Evolutionary conservation across 83 land plant genomes (phyloP).

Genomic region (Thuja plicata): DNA sequence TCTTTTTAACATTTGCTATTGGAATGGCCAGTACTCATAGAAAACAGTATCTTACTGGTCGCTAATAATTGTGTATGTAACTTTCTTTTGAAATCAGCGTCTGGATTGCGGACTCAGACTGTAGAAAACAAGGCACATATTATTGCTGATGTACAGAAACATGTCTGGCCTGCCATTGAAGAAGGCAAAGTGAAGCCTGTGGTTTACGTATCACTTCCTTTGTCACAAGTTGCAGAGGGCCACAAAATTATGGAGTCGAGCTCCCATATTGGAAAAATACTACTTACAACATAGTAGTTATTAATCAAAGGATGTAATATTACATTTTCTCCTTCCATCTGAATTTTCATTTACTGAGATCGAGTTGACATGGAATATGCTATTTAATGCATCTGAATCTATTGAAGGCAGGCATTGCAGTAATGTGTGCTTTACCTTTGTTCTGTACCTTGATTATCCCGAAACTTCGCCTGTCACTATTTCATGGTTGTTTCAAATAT

Average conservation of each 20-base stretch:
- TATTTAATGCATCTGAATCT: background rate
- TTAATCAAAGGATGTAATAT: background rate
- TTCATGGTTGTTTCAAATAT: background rate
- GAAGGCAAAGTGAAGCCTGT: conserved; percentile 85
- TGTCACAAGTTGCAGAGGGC: conserved; percentile 77
- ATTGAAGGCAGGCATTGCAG: background rate
- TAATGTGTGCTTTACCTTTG: background rate
- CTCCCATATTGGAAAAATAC: conserved; percentile 80
- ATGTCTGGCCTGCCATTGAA: conserved; percentile 86
- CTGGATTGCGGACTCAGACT: conserved; percentile 62
- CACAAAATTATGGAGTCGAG: conserved; percentile 80
- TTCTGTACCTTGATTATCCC: background rate
- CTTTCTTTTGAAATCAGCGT: conserved; percentile 39
- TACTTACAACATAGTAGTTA: conserved; percentile 29
- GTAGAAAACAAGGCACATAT: conserved; percentile 67
- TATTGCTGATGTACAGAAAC: conserved; percentile 63
- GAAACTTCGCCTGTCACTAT: too few relatives aligned
- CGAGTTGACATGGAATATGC: background rate
- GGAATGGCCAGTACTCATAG: background rate
- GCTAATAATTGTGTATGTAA: background rate
- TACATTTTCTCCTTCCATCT: background rate
- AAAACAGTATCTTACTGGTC: background rate
- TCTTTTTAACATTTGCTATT: background rate
- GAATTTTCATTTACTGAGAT: background rate
- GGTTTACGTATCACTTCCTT: conserved; percentile 52